Evolutionary conservation across 805 yeast species (phyloP), one percentile per base, ranked within the genome.

Genomic region (Millerago galiae): DNA sequence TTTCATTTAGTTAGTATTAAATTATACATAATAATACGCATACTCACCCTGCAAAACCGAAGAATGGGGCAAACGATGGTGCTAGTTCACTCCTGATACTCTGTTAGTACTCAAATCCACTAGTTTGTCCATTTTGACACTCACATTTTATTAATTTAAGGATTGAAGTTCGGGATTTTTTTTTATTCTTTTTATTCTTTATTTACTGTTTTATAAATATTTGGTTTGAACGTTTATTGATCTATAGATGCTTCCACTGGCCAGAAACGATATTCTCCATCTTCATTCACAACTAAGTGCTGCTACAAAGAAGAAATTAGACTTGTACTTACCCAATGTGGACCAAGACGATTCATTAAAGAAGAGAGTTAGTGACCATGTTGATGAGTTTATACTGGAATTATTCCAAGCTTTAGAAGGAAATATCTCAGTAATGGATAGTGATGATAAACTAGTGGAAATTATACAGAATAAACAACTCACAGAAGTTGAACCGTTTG

Each of bases 31-130:
- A n/a, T n/a, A n/a, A n/a, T n/a, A 28, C 37, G 12, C 14, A 28
- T 13, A 54, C 59, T 49, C 45, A 70, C 74, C 97, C 99, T 32
- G 97, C 96, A 66, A 91, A 89, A 34, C 99, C 99, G 61, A 93
- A 81, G 64, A 93, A 93, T 47, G 99, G 98, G 13, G 99, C 97
- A 66, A 84, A 93, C 26, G 80, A 80, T 38, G 99, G 98, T 28
- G 89, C 75, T 59, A 77, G 83, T 62, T 83, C 91, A 3, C 16
- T 31, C 15, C 11, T 31, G 15, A 10, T 8, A 4, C n/a, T 17
- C 6, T 31, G 34, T 15, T 31, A 15, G 7, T 31, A 12, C 10
- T 38, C 37, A 21, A 7, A 21, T 5, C 24, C 24, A 7, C 7
- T n/a, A n/a, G n/a, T n/a, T n/a, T 4, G 7, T 21, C 7, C 24